Percentiles rank a stretch among this genome's conserved stretches.
Evolutionary conservation across 2,329 filamentous ascomycete species (phyloP).

Genomic region (Aspergillus clavatus): DNA sequence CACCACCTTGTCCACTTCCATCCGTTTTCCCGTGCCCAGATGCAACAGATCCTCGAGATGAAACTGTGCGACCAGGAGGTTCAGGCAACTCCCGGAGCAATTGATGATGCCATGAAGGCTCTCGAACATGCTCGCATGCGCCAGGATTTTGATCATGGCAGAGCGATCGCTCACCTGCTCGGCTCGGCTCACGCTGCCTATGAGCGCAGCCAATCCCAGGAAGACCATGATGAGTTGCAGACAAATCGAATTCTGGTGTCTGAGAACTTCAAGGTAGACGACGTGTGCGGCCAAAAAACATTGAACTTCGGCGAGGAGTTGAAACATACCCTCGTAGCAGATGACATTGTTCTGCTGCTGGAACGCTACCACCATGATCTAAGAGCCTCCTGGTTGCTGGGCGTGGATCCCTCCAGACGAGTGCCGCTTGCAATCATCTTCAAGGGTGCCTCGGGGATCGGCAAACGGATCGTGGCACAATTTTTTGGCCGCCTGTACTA

Average conservation of each 20-base stretch:
- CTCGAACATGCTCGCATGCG: conserved; percentile 15
- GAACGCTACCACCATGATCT: conserved; percentile 18
- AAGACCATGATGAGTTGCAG: background rate
- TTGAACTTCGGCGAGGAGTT: conserved; percentile 13
- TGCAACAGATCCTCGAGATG: conserved; percentile 14
- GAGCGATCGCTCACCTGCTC: conserved; percentile 16
- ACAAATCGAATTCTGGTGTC: conserved; percentile 11
- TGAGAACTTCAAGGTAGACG: conserved; percentile 10
- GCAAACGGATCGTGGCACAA: conserved; percentile 14
- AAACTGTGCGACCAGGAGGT: conserved; percentile 15
- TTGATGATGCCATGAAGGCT: conserved; percentile 14
- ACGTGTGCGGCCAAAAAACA: conserved; percentile 5
- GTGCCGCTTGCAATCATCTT: conserved; percentile 17
- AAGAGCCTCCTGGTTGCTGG: conserved; percentile 16
- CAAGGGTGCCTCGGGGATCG: conserved; percentile 17
- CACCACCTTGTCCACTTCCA: conserved; percentile 12
- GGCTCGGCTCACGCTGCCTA: conserved; percentile 14
- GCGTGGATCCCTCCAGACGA: conserved; percentile 9
- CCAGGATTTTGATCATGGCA: conserved; percentile 17
- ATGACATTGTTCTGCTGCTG: conserved; percentile 15
- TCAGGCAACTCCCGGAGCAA: conserved; percentile 14
- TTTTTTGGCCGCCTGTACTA: conserved; percentile 17
- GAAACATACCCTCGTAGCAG: conserved; percentile 15
- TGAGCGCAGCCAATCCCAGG: conserved; percentile 6
- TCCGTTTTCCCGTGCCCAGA: conserved; percentile 8